Base-by-base conservation (phyloP, 306 rosid genomes). In the Chamaecrista fasciculata region DNA sequence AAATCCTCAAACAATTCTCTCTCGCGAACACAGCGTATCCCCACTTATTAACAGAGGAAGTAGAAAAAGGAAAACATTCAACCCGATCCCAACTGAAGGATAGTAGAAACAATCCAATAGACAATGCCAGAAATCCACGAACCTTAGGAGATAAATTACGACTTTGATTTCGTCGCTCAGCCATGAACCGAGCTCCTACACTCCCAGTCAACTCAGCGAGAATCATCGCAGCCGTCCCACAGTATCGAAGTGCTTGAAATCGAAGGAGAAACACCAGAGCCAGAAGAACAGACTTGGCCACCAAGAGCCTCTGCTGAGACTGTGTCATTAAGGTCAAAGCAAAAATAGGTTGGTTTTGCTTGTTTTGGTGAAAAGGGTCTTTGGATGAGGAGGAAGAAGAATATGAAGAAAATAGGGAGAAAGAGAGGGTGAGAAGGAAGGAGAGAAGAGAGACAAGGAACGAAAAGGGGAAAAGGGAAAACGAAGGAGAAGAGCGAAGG, bases 211-310 rank as follows among this genome's bases (percentile, higher is more conserved):
- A 66, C 26, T 93, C 98, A 2, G 97, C 94, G 0, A 93, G 92
- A 66, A 93, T 93, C 97, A 88, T 86, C 9, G 98, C 87, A 6
- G 98, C 96, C 0, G 98, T 75, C 66, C 97, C 85, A 42, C 98
- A 93, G 66, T 86, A 90, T 11, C 92, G 74, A 19, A 93, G 96
- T 12, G 96, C 94, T 47, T 90, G 96, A 42, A 93, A 93, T 1
- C 98, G 82, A 39, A 93, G 87, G 42, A 93, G 86, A 51, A 93
- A 93, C 8, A 90, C 87, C 4, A 82, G 69, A 3, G 94, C 96
- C 5, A 93, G 84, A 4, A 93, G 86, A 52, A 83, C 23, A 0
- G 98, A 90, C 65, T 86, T 93, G 25, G 81, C 52, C 1, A 80
- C 62, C 19, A 90, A 44, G 28, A 43, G 16, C 18, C 74, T 80